Evolutionary conservation across 441 rosid species (phyloP), one percentile per base, ranked within the genome.

Genomic region (Mallotus repandus): DNA sequence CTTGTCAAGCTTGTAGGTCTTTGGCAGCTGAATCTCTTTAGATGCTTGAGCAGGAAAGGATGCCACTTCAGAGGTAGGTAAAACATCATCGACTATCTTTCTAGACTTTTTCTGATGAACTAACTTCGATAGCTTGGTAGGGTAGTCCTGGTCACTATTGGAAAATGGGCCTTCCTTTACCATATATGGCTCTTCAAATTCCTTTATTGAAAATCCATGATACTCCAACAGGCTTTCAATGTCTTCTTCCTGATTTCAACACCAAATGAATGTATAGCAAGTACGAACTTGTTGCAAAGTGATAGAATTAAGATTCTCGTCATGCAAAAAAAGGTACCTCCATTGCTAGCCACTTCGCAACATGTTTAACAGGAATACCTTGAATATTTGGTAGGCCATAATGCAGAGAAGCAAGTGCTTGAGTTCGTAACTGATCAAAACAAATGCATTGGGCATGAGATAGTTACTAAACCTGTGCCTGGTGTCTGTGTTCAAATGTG

Each of bases 381-480:
- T 91, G 97, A 77, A 86, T 93, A 83, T 65, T 86, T 86, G 82
- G 98, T 63, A 93, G 88, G 77, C 93, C 91, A 80, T 87, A 78
- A 83, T 91, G 93, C 74, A 96, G 86, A 54, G 97, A 90, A 79
- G 98, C 95, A 71, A 96, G 91, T 53, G 97, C 98, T 81, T 87
- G 97, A 75, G 97, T 88, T 78, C 97, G 84, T 74, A 96, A 75
- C 99, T 96, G 93, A 74, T 80, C 38, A 75, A 83, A 83, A 83
- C 11, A 78, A 59, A 68, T 49, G 66, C 48, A 70, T 66, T 46
- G 72, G 70, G 69, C 52, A 73, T 73, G 46, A 81, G 74, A 49
- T 53, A 78, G 66, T 54, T 49, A 71, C 35, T 15, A 25, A n/a
- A 71, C 32, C 46, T 14, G 16, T 52, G 13, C 35, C 58, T 68